Evolutionary conservation across 306 rosid species (phyloP), one percentile per base, ranked within the genome.

Genomic region (Fragaria nilgerrensis): DNA sequence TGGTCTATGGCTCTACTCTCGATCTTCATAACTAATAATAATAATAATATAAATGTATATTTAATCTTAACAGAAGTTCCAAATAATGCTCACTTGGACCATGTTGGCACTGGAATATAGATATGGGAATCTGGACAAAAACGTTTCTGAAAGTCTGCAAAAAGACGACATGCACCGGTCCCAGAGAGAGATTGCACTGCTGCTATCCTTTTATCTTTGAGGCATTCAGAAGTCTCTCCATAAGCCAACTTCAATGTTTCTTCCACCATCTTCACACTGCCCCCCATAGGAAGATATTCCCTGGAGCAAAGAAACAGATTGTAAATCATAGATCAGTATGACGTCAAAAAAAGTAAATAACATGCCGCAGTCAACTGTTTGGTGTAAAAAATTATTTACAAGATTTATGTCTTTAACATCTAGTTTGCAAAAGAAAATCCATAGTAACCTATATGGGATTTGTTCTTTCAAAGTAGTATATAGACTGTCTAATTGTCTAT

Each of bases 261-360:
- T 87, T 92, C 92, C 49, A 95, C 86, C 98, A 89, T 85, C 72
- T 89, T 84, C 73, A 86, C 63, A 80, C 97, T 90, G 68, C 98
- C 97, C 37, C 97, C 98, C 77, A 95, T 92, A 29, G 98, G 97
- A 78, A 95, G 98, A 86, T 95, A 95, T 79, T 95, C 98, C 98
- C 98, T 90, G 83, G 47, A 20, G 23, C 55, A 52, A 78, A 83
- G 58, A 23, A 48, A 69, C 14, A 78, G 70, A 66, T 34, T 3
- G 37, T 5, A 77, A 82, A 78, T 79, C 81, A 68, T 59, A 66
- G 17, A 71, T 67, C 34, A 22, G 69, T 10, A 52, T 36, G 64
- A 72, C 49, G 75, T 25, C 39, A 9, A 63, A 43, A 27, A 69
- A 41, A 39, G 76, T 41, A 74, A 8, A 58, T 16, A 8, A 45